Evolutionary conservation across 768 basidiomycete species (phyloP).

Genomic region (Suillus subaureus): DNA sequence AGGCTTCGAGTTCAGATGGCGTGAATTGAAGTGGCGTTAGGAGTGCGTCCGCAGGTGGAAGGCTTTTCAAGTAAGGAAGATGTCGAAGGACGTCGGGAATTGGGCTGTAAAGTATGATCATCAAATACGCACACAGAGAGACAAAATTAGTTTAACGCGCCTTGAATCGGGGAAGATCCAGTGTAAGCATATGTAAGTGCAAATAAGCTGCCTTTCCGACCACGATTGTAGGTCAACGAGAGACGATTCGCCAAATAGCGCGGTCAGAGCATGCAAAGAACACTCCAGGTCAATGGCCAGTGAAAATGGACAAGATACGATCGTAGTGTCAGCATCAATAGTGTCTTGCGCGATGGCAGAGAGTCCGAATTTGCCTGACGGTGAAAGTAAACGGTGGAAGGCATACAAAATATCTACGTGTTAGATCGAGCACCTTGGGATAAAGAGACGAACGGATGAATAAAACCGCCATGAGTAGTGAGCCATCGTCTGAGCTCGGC

Average conservation of each 20-base stretch:
- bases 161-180: conserved; percentile 48
- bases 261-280: conserved; percentile 45
- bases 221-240: conserved; percentile 36
- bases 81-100: conserved; percentile 35
- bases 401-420: conserved; percentile 1
- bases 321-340: conserved; percentile 51
- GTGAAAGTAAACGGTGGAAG: conserved; percentile 13
- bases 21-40: conserved; percentile 79
- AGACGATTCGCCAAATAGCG: conserved; percentile 35
- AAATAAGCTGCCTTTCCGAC: conserved; percentile 69
- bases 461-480: conserved; percentile 45
- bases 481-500: conserved; percentile 53
- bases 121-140: conserved; percentile 9
- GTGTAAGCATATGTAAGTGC: conserved; percentile 67
- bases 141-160: conserved; percentile 18
- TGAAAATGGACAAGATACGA: conserved; percentile 69
- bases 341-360: conserved; percentile 50
- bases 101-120: conserved; percentile 12
- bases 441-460: conserved; percentile 51
- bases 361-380: conserved; percentile 47
- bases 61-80: conserved; percentile 62
- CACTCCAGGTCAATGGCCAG: conserved; percentile 62
- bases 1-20: conserved; percentile 56
- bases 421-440: conserved; percentile 42
- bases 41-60: conserved; percentile 61